Percentiles rank a stretch among this genome's conserved stretches.
These are phyloP conservation scores for Meyerozyma sp. DNA, from an alignment of 1,139 yeast species.

Conservation along the genomic window DNA sequence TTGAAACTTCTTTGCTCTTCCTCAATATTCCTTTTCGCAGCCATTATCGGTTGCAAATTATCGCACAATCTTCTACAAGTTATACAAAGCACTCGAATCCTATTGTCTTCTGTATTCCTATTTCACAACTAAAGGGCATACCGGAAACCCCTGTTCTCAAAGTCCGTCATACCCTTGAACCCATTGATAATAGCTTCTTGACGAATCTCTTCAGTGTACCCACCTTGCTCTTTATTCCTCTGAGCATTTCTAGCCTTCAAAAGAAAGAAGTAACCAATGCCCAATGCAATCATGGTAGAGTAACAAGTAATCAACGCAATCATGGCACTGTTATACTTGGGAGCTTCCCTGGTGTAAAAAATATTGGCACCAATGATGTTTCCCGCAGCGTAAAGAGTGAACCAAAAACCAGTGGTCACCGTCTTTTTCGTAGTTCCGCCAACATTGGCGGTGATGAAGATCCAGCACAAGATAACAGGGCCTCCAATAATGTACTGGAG, in stretches of 20 bases:
- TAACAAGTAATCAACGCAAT: constrained; percentile 23
- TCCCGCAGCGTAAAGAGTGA: constrained; percentile 22
- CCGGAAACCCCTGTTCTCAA: constrained; percentile 26
- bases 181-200: constrained; percentile 26
- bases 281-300: constrained; percentile 20
- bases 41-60: too few relatives aligned
- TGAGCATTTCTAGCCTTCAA: constrained; percentile 17
- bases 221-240: constrained; percentile 20
- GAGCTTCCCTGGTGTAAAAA: constrained; percentile 23
- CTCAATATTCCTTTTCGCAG: too few relatives aligned
- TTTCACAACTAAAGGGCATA: constrained; percentile 13
- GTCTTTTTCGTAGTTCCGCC: constrained; percentile 24
- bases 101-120: neutral
- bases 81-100: too few relatives aligned
- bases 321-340: constrained; percentile 25
- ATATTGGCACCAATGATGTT: constrained; percentile 23
- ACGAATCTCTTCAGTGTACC: constrained; percentile 18
- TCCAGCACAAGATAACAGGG: constrained; percentile 28
- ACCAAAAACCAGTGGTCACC: constrained; percentile 21
- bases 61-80: too few relatives aligned
- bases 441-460: constrained; percentile 17
- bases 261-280: constrained; percentile 15
- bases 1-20: too few relatives aligned
- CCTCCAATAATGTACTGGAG: constrained; percentile 28
- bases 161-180: constrained; percentile 28